phyloP scores from a whole-genome alignment of 2,329 filamentous ascomycete genomes.

The Talaromyces sp. region DNA sequence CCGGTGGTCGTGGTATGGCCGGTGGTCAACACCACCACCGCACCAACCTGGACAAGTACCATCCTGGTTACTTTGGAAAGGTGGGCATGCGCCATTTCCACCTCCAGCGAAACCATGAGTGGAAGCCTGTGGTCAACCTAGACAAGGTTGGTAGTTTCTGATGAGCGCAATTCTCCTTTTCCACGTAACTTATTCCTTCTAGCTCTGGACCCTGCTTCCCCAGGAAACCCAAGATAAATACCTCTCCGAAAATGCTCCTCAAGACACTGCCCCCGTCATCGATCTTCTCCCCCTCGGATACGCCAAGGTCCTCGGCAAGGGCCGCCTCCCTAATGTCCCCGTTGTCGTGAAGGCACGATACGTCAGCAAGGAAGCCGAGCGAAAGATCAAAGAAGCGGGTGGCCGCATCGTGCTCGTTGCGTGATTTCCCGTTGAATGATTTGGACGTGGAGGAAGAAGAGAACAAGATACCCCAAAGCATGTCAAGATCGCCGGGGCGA shows the following conservation, averaged over 20 bases:
- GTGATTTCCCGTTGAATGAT: constrained; percentile 45
- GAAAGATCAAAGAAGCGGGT: constrained; percentile 97
- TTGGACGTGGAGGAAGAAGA: not conserved
- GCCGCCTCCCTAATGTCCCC: constrained; percentile 86
- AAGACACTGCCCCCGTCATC: constrained; percentile 92
- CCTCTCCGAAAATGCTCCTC: constrained; percentile 66
- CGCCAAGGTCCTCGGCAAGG: constrained; percentile 98
- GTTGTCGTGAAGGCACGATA: constrained; percentile 92
- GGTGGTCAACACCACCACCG: constrained; percentile 98
- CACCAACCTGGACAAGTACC: constrained; percentile 89
- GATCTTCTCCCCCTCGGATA: constrained; percentile 96
- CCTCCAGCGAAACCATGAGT: constrained; percentile 91
- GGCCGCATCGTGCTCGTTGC: constrained; percentile 94
- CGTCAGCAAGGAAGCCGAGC: constrained; percentile 92
- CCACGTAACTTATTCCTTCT: constrained; percentile 10
- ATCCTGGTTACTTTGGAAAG: constrained; percentile 99
- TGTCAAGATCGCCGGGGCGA: constrained; percentile 9
- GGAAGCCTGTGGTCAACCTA: constrained; percentile 98
- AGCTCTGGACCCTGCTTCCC: constrained; percentile 96
- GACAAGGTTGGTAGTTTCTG: constrained; percentile 67
- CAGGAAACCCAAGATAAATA: constrained; percentile 90
- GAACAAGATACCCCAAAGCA: constrained; percentile 2
- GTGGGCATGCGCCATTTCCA: constrained; percentile 96
- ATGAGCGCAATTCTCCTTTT: not conserved
- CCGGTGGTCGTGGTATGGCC: constrained; percentile 76